Base-by-base conservation (phyloP, 1,284 basidiomycete genomes). In the Apiotrichum laibachii region DNA sequence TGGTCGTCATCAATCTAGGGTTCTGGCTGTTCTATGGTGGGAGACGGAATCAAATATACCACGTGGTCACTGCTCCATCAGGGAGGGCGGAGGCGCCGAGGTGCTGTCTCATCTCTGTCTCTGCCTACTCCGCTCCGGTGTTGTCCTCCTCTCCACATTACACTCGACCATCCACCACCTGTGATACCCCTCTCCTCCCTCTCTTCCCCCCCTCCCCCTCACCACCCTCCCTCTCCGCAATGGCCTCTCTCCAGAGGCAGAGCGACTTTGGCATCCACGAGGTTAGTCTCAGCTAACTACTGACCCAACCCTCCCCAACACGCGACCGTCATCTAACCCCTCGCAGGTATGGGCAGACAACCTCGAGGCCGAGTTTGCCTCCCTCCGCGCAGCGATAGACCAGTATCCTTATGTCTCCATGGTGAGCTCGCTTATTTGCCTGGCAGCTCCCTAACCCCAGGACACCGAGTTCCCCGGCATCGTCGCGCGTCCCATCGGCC, bases 391-490 rank as follows among this genome's bases (percentile, higher is more conserved):
- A 53, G 81, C 89, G 56, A 88, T 99, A 66, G 92, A 96, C 67
- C 83, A 85, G 69, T 96, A 93, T 80, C 91, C 94, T 9, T 97
- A 88, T 79, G 86, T 99, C 70, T 92, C 94, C 66, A 95, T 99
- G 92, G 92, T 93, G 74, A 75, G 83, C 72, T 56, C 61, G 47
- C 19, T 39, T 7, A 5, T 56, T 21, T 33, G 3, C 5, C 48
- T 37, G 2, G n/a, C 7, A 12, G 10, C 33, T 8, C 46, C 16
- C 56, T 48, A 16, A 53, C 57, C 16, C 33, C 73, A 95, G 92
- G 95, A 99, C 77, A 98, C 96, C 62, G 96, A 99, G 79, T 99
- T 99, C 76, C 95, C 95, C 33, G 96, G 96, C 11, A 95, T 98
- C 51, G 95, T 99, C 45, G 96, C 95, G 11, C 85, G 96, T 19